phyloP scores from a whole-genome alignment of 2,329 filamentous ascomycete species.

The Colletotrichum sublineola region DNA sequence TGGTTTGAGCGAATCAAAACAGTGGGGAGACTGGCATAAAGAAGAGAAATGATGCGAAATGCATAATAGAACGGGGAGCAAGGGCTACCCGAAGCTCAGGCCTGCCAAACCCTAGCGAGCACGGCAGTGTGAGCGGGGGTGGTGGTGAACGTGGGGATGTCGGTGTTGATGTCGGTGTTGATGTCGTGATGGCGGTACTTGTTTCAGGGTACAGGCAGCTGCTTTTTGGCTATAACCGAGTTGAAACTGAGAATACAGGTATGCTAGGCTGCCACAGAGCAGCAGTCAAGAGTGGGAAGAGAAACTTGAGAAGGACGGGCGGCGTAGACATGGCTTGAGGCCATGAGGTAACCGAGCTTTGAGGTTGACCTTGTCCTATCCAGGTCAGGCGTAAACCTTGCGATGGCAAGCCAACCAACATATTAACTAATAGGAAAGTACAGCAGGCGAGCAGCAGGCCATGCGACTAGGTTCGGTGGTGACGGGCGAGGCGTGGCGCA shows the following conservation, averaged over 20 bases:
- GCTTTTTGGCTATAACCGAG: constrained; percentile 1
- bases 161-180: background rate
- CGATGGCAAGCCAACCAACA: background rate
- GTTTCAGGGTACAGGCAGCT: background rate
- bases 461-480: constrained; percentile 12
- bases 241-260: too few species aligned
- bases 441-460: constrained; percentile 24
- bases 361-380: background rate
- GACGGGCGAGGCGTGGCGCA: constrained; percentile 30
- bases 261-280: background rate
- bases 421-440: constrained; percentile 23
- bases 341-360: constrained; percentile 2
- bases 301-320: background rate
- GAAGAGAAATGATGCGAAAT: constrained; percentile 4
- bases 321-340: constrained; percentile 13
- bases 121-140: background rate
- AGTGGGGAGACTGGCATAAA: background rate
- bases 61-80: background rate
- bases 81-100: constrained; percentile 5
- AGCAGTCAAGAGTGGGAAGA: background rate
- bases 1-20: background rate
- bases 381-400: background rate
- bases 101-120: background rate
- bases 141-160: background rate
- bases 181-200: background rate